phyloP scores from a whole-genome alignment of 1,284 basidiomycete genomes.

The Apiotrichum veenhuisii region DNA sequence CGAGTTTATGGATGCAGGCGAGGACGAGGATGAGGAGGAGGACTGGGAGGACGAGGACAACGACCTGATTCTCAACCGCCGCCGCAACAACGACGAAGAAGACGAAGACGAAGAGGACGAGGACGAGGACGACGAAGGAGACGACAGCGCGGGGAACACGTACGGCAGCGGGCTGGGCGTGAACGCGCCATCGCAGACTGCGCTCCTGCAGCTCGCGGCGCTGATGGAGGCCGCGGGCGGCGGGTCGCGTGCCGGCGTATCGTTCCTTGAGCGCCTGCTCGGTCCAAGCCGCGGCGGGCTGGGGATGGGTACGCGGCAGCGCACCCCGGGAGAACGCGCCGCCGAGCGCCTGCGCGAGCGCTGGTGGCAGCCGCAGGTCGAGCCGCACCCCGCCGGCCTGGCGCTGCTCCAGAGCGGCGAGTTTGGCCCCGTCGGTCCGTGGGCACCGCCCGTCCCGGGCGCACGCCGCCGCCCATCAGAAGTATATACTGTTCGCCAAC shows the following conservation, averaged over 20 bases:
- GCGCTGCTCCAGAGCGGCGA: slow-evolving; percentile 74
- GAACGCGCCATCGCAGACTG: not conserved
- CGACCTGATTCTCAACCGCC: no score
- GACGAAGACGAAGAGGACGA: slow-evolving; percentile 33
- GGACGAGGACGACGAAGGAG: slow-evolving; percentile 13
- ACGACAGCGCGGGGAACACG: slow-evolving; percentile 20
- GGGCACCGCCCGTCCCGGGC: slow-evolving; percentile 1
- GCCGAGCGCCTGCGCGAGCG: slow-evolving; percentile 10
- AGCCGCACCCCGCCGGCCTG: slow-evolving; percentile 68
- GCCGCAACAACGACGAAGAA: slow-evolving; percentile 23
- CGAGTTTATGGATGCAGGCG: slow-evolving; percentile 5
- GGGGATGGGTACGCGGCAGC: not conserved
- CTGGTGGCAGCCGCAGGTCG: slow-evolving; percentile 54
- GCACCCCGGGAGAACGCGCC: slow-evolving; percentile 15
- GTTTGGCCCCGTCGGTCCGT: slow-evolving; percentile 66
- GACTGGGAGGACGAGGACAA: slow-evolving; percentile 17
- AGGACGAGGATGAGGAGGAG: slow-evolving; percentile 22
- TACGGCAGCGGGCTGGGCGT: not conserved
- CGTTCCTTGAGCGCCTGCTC: slow-evolving; percentile 28
- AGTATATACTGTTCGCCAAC: not conserved
- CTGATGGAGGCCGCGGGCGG: slow-evolving; percentile 12
- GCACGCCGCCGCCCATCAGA: not conserved
- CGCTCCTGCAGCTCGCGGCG: slow-evolving; percentile 23
- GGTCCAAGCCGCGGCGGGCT: slow-evolving; percentile 10
- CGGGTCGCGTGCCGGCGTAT: not conserved